Evolutionary conservation across 2,329 filamentous ascomycete genomes (phyloP).

Genomic region (Paecilomyces formosus): DNA sequence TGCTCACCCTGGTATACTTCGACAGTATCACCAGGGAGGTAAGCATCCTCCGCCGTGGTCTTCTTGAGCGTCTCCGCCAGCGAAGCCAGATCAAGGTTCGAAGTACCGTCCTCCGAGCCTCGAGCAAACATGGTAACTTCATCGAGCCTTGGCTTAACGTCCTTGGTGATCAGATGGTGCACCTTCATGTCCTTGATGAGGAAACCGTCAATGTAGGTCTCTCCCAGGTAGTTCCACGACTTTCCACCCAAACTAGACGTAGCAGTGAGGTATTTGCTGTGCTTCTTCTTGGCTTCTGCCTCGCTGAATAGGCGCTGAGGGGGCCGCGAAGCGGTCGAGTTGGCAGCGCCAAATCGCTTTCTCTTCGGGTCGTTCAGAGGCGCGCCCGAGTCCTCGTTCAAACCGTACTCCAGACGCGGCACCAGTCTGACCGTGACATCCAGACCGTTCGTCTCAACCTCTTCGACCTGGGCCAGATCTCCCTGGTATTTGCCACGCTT

Average conservation of each 20-base stretch:
- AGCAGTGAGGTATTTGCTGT: slow-evolving; percentile 55
- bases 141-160: slow-evolving; percentile 87
- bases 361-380: slow-evolving; percentile 59
- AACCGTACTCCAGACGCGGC: slow-evolving; percentile 83
- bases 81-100: slow-evolving; percentile 86
- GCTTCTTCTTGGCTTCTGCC: slow-evolving; percentile 80
- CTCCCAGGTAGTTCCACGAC: slow-evolving; percentile 75
- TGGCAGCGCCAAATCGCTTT: slow-evolving; percentile 56
- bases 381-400: slow-evolving; percentile 67
- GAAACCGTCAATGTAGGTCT: slow-evolving; percentile 89
- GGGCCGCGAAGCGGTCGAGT: slow-evolving; percentile 58
- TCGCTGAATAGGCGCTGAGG: slow-evolving; percentile 91
- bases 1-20: slow-evolving; percentile 96
- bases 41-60: slow-evolving; percentile 71
- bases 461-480: slow-evolving; percentile 85
- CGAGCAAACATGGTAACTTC: slow-evolving; percentile 93
- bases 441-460: slow-evolving; percentile 86
- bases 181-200: slow-evolving; percentile 91
- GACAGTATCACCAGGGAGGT: slow-evolving; percentile 89
- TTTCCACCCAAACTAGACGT: slow-evolving; percentile 52
- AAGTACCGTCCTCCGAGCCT: slow-evolving; percentile 81
- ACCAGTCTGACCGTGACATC: slow-evolving; percentile 83
- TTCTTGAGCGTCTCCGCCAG: slow-evolving; percentile 85
- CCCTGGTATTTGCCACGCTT: slow-evolving; percentile 74
- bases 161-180: slow-evolving; percentile 73